Evolutionary conservation across 495 filamentous ascomycete species (phyloP), one percentile per base, ranked within the genome.

Genomic region (Penicillium silybi): DNA sequence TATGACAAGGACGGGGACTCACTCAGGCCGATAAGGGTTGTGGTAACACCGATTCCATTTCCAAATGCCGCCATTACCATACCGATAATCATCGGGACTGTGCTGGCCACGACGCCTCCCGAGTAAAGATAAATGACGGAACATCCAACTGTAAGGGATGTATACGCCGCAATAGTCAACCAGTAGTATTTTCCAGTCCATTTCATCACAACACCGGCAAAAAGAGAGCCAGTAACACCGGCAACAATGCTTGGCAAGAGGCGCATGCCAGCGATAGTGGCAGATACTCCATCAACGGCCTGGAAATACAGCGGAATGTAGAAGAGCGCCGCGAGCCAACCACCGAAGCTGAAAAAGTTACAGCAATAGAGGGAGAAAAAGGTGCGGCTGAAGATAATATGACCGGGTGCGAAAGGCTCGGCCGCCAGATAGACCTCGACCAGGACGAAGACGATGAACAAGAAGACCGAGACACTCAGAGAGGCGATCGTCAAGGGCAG

Each of bases 281-380:
- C 86, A 9, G 79, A 80, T 25, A 86, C 72, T 6, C 80, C 83
- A 40, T 86, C 70, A 3, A 88, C 83, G 6, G 84, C 89, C 67
- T 96, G 90, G 64, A 84, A 90, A 64, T 85, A 90, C 3, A 95
- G 75, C 9, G 90, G 87, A 25, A 93, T 70, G 61, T 88, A 90
- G 75, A 92, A 96, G 0, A 88, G 50, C 5, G 73, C 63, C 0
- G 79, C 76, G 53, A 92, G 70, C 71, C 84, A 85, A 7, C 78
- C 83, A 6, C 75, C 83, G 47, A 90, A 82, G 39, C 80, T 80
- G 67, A 91, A 90, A 72, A 92, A 89, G 60, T 92, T 90, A 62
- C 84, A 82, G 19, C 84, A 62, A 54, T 86, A 92, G 53, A 78
- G 79, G 1, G 88, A 79, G 45, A 91, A 69, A 27, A 92, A 77